Conservation (phyloP, 2,329 filamentous ascomycete species). For the Claviceps fusiformis region DNA sequence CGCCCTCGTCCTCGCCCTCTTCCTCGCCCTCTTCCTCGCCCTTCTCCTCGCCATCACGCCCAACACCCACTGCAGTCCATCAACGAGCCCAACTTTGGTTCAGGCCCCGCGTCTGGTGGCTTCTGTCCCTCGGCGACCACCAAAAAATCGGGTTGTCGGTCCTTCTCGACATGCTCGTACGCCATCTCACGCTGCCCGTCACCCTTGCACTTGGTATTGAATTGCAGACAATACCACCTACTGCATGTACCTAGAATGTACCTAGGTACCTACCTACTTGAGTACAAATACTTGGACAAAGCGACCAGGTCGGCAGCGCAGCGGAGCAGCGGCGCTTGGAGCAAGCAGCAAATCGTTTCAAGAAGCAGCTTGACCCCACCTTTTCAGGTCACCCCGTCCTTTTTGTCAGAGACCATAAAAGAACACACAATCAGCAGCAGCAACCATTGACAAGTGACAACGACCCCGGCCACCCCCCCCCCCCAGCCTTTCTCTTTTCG, state of each 20-base stretch:
- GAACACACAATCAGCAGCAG: no score
- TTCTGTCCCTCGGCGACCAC: background rate
- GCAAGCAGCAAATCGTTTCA: background rate
- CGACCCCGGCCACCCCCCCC: background rate
- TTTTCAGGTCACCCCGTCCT: no score
- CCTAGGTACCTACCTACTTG: no score
- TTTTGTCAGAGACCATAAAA: no score
- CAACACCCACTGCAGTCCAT: conserved; percentile 1
- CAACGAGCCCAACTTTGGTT: conserved; percentile 2
- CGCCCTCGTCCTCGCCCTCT: background rate
- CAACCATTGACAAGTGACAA: no score
- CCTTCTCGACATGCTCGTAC: background rate
- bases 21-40: no score
- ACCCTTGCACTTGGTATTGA: background rate
- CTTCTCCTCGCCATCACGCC: no score
- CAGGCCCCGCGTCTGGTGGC: background rate
- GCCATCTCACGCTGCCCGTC: background rate
- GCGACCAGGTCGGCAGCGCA: no score
- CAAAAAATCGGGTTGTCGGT: background rate
- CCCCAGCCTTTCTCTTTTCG: background rate
- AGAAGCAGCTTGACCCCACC: background rate
- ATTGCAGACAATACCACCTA: background rate
- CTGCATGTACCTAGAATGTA: no score
- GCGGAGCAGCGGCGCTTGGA: background rate
- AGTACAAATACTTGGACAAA: no score